Base-by-base conservation (phyloP, 768 basidiomycete genomes). In the Lactarius sanguifluus region DNA sequence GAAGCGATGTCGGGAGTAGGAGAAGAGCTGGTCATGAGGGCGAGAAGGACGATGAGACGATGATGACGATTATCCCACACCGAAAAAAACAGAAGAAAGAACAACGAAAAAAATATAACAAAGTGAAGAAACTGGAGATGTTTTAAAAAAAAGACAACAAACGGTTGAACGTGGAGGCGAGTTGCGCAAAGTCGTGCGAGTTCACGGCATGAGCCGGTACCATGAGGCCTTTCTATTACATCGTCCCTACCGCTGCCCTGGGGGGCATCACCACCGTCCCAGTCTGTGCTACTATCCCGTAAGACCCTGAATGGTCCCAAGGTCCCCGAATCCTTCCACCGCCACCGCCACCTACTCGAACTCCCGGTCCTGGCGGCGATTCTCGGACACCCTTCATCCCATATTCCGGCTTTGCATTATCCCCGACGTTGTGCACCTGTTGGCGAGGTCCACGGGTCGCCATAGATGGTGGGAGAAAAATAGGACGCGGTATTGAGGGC, bases 1-100 rank as follows among this genome's bases (percentile, higher is more conserved):
- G 88, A 81, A 59, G 89, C 86, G 72, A 94, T 85, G 80, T 92
- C 90, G 70, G 91, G 91, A 47, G 83, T 79, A 56, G 79, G 76
- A 38, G 91, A 87, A 71, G 90, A 85, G 75, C 79, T 87, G 73
- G 90, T 89, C 91, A 93, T 93, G 41, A 61, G 12, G 23, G 28
- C 16, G 64, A 60, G 18, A 13, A 25, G 32, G 59, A 56, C 3
- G 52, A 57, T 57, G 59, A 43, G 61, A 45, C 54, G 55, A 36
- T 40, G 56, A 59, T 56, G 60, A 38, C 45, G 43, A 57, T 52
- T 55, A 63, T 63, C 38, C 55, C 52, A 57, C 32, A 55, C 47
- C 61, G 34, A 65, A 47, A 61, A 16, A 64, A 57, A 10, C 8
- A 43, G 20, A 28, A 32, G 38, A 67, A 40, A 41, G 52, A 61